Conservation (phyloP, 768 basidiomycete species). For the Pleurotus tuber-regium region DNA sequence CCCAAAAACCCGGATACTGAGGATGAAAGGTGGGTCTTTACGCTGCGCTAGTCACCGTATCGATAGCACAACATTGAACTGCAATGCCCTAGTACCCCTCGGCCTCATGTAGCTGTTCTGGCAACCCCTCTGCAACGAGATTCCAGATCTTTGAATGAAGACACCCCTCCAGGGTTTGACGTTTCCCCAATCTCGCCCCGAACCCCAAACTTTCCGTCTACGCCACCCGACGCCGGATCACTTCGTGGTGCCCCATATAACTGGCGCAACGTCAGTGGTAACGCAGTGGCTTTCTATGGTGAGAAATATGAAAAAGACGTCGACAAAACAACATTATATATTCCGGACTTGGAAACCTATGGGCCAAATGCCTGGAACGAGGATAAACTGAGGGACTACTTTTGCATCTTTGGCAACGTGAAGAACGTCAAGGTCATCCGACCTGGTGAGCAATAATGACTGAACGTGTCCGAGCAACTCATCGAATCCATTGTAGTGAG, state of each 20-base stretch:
- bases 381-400: conserved; percentile 53
- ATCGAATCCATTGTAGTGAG: conserved; percentile 40
- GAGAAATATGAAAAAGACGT: conserved; percentile 36
- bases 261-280: conserved; percentile 20
- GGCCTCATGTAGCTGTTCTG: not conserved
- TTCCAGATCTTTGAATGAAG: not conserved
- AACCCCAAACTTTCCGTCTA: conserved; percentile 46
- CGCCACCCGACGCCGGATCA: conserved; percentile 39
- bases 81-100: conserved; percentile 12
- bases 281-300: conserved; percentile 19
- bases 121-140: conserved; percentile 8
- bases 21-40: conserved; percentile 17
- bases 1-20: conserved; percentile 13
- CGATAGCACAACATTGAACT: no score
- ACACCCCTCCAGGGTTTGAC: conserved; percentile 36
- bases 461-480: no score
- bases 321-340: conserved; percentile 72
- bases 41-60: no score
- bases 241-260: conserved; percentile 26
- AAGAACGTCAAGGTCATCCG: conserved; percentile 64
- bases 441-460: conserved; percentile 46
- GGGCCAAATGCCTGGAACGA: conserved; percentile 71
- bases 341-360: conserved; percentile 69
- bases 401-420: conserved; percentile 62
- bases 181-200: conserved; percentile 50